A percentile compares a stretch with the other conserved stretches of the same genome.
phyloP scores from a whole-genome alignment of 2,329 filamentous ascomycete genomes.

The Fonsecaea erecta region DNA sequence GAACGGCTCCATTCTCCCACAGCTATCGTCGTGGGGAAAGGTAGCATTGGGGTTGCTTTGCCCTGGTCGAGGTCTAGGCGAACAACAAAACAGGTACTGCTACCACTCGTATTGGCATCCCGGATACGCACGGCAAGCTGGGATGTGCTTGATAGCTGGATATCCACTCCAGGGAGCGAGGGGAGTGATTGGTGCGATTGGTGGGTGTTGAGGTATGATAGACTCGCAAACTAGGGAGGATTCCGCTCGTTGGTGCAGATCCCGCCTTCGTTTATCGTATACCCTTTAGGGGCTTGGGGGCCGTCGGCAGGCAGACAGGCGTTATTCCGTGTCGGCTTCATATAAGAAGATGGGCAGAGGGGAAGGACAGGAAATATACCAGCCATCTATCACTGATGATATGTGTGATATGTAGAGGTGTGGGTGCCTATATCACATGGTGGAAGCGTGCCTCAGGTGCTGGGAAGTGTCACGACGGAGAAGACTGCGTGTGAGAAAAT shows the following conservation, averaged over 20 bases:
- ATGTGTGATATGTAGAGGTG: neutral
- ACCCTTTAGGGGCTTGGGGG: no score
- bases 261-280: neutral
- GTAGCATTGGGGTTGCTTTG: constrained; percentile 19
- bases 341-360: no score
- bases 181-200: neutral
- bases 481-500: no score
- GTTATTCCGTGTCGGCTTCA: no score
- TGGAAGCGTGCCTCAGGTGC: no score
- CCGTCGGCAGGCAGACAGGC: neutral
- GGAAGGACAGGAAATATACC: neutral
- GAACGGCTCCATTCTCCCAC: neutral
- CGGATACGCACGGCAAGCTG: neutral
- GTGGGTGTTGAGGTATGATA: neutral
- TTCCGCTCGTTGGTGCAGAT: neutral
- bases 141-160: neutral
- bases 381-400: neutral
- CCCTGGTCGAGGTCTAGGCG: neutral
- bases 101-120: no score
- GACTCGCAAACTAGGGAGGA: no score
- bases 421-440: neutral
- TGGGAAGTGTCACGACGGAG: no score
- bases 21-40: constrained; percentile 18
- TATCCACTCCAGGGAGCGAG: no score
- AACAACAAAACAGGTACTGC: neutral